These are phyloP conservation scores for Cenchrus purpureus DNA, from an alignment of 176 grass and related monocot genomes.

Conservation along the genomic window DNA sequence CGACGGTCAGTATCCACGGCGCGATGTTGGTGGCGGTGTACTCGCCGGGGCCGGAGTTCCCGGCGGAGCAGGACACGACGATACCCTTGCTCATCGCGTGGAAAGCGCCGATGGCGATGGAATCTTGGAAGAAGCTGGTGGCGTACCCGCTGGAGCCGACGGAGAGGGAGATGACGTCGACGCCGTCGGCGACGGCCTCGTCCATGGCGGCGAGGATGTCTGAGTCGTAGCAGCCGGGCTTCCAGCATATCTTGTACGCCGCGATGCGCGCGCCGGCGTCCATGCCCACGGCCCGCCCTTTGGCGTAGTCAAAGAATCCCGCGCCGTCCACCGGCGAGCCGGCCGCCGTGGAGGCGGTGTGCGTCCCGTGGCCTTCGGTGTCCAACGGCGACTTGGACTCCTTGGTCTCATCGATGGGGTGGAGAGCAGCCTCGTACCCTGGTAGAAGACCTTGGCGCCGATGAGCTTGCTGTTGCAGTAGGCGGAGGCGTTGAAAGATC, in stretches of 20 bases:
- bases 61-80: slow-evolving; percentile 78
- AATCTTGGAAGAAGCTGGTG: slow-evolving; percentile 55
- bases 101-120: slow-evolving; percentile 81
- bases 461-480: slow-evolving; percentile 80
- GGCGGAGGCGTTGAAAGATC: slow-evolving; percentile 64
- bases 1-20: slow-evolving; percentile 87
- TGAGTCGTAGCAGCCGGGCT: slow-evolving; percentile 72
- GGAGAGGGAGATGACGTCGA: slow-evolving; percentile 80
- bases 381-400: slow-evolving; percentile 90
- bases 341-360: slow-evolving; percentile 80
- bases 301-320: slow-evolving; percentile 62
- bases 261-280: slow-evolving; percentile 67
- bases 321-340: slow-evolving; percentile 42
- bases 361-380: slow-evolving; percentile 85
- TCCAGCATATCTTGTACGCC: slow-evolving; percentile 94
- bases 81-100: slow-evolving; percentile 63
- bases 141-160: slow-evolving; percentile 61
- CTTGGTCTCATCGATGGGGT: slow-evolving; percentile 60
- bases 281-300: slow-evolving; percentile 70
- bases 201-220: slow-evolving; percentile 88
- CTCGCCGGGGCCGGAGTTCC: slow-evolving; percentile 70
- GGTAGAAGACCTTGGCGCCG: slow-evolving; percentile 79
- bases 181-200: slow-evolving; percentile 72
- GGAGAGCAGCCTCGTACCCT: slow-evolving; percentile 64
- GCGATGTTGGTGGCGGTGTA: slow-evolving; percentile 74